Evolutionary conservation across 164 flowering plant genomes (phyloP), one percentile per base, ranked within the genome.

Genomic region (Warburgia ugandensis): DNA sequence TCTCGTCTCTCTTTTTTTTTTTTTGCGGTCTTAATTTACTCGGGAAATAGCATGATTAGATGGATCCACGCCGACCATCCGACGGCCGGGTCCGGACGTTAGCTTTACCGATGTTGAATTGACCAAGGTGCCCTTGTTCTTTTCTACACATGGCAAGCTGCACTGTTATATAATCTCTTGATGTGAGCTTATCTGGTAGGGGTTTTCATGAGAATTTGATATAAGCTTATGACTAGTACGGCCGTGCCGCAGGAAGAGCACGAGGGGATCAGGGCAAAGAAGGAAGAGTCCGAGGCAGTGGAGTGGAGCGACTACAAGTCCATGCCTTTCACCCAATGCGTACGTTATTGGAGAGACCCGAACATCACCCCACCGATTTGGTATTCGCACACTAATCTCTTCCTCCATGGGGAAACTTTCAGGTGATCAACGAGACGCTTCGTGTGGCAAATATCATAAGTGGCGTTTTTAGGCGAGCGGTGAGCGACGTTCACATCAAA

Each of bases 291-390:
- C 0, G 74, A 76, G 21, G 54, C 73, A 27, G 67, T 89, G 11
- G 64, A 63, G 27, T 94, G 99, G 99, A 74, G 55, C 23, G 97
- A 94, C 61, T 89, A 82, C 65, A 89, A 89, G 54, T 79, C 99
- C 6, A 84, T 86, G 95, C 77, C 84, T 6, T 94, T 94, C 72
- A 89, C 99, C 27, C 95, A 83, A 71, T 92, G 99, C 45, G 99
- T 92, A 75, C 61, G 96, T 13, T 12, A 10, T 37, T 23, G 5
- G n/a, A n/a, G n/a, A n/a, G n/a, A 14, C 31, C n/a, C 17, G n/a
- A n/a, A n/a, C n/a, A n/a, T n/a, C n/a, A n/a, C n/a, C n/a, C n/a
- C n/a, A n/a, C n/a, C n/a, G n/a, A n/a, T n/a, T n/a, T n/a, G n/a
- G n/a, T n/a, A n/a, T n/a, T n/a, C 33, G 26, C 45, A 5, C 16